Conservation (phyloP, 371 early-diverging fungal genomes). For the Actinomortierella ambigua region DNA sequence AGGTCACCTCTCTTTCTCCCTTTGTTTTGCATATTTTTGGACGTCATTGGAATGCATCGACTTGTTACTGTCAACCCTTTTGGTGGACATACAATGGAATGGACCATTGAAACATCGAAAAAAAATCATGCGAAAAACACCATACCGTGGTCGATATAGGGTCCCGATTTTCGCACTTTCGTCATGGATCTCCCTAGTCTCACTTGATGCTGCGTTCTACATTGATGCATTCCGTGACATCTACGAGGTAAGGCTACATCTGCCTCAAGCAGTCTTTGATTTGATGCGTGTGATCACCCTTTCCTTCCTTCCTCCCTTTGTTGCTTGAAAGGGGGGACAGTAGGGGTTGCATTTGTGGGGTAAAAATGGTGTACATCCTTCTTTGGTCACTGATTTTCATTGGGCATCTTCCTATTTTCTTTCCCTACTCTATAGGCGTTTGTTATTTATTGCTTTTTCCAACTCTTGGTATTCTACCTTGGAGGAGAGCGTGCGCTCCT, state of each 20-base stretch:
- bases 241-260: constrained; percentile 71
- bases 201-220: constrained; percentile 79
- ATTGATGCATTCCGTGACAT: constrained; percentile 93
- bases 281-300: no score
- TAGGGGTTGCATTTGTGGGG: no score
- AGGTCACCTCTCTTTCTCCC: no score
- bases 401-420: background rate
- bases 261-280: no score
- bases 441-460: constrained; percentile 95
- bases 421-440: constrained; percentile 66
- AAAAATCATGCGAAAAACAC: constrained; percentile 4
- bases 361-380: background rate
- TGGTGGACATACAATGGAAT: no score
- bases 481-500: constrained; percentile 92
- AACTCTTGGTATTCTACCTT: constrained; percentile 84
- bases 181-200: constrained; percentile 80
- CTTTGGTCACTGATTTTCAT: background rate
- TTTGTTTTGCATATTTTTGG: no score
- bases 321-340: background rate
- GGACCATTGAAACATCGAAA: background rate
- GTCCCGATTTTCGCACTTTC: constrained; percentile 92
- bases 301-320: constrained; percentile 2
- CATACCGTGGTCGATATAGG: no score
- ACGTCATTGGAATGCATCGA: no score
- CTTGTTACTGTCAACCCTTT: no score